These are phyloP conservation scores for Angomonas deanei DNA, from an alignment of 208 protist species.

Conservation along the genomic window DNA sequence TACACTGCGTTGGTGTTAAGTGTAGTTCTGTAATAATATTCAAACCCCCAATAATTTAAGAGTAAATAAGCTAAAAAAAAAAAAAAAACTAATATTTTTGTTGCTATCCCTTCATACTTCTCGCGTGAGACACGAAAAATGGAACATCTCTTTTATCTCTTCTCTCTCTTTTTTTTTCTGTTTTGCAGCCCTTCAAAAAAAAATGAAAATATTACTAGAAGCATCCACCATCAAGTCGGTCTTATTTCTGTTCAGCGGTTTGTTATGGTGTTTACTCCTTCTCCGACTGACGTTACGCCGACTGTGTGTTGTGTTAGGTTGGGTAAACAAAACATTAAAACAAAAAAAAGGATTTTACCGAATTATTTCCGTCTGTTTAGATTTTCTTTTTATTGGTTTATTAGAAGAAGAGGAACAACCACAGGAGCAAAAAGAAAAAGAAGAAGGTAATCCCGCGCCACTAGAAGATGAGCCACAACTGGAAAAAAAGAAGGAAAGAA, in stretches of 20 bases:
- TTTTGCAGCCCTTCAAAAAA: no score
- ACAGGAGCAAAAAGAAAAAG: neutral
- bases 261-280: no score
- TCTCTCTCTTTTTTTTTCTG: slow-evolving; percentile 2
- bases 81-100: neutral
- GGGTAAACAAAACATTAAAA: neutral
- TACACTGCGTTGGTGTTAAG: neutral
- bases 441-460: no score
- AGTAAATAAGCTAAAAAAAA: neutral
- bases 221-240: no score
- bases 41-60: neutral
- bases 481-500: no score
- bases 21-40: neutral
- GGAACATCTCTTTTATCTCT: neutral
- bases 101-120: no score
- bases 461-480: no score
- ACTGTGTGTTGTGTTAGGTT: no score
- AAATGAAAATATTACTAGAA: no score
- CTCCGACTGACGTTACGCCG: no score
- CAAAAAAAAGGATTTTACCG: neutral
- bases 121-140: no score
- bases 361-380: neutral
- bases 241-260: no score
- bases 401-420: neutral
- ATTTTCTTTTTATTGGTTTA: neutral